Evolutionary conservation across 1,284 basidiomycete genomes (phyloP).

Genomic region (Moesziomyces sp.): DNA sequence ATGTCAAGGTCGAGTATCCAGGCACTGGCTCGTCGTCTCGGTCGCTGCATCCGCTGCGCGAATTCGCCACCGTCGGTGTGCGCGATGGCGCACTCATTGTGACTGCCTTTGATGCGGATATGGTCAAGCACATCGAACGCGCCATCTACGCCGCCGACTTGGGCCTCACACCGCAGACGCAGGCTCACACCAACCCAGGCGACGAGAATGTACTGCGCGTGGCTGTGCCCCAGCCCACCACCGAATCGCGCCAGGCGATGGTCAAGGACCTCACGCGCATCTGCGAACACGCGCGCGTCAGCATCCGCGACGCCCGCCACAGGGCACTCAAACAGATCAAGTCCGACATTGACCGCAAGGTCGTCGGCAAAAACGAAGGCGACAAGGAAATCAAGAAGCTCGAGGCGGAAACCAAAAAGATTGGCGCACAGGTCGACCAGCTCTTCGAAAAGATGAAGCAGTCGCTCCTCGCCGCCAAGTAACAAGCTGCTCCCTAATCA

Average conservation of each 20-base stretch:
- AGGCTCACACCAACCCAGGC: slow-evolving; percentile 31
- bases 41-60: slow-evolving; percentile 50
- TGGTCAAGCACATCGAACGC: slow-evolving; percentile 64
- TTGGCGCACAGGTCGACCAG: slow-evolving; percentile 46
- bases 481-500: too few species aligned
- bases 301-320: slow-evolving; percentile 59
- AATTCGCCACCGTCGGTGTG: slow-evolving; percentile 64
- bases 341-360: slow-evolving; percentile 58
- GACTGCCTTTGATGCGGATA: slow-evolving; percentile 59
- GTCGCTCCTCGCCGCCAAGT: slow-evolving; percentile 25
- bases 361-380: slow-evolving; percentile 58
- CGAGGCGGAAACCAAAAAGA: slow-evolving; percentile 58
- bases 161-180: slow-evolving; percentile 57
- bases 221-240: slow-evolving; percentile 61
- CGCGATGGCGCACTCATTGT: slow-evolving; percentile 59
- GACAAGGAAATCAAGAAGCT: slow-evolving; percentile 55
- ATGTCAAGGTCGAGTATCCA: slow-evolving; percentile 49
- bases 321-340: slow-evolving; percentile 64
- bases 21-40: slow-evolving; percentile 13
- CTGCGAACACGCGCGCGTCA: slow-evolving; percentile 64
- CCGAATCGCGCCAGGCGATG: slow-evolving; percentile 59
- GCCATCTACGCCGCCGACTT: slow-evolving; percentile 61
- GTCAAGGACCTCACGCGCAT: slow-evolving; percentile 59
- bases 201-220: slow-evolving; percentile 61
- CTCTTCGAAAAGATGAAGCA: slow-evolving; percentile 58